These are phyloP conservation scores for Ophiocordyceps camponoti-rufipedis DNA, from an alignment of 2,329 filamentous ascomycete species.

Conservation along the genomic window DNA sequence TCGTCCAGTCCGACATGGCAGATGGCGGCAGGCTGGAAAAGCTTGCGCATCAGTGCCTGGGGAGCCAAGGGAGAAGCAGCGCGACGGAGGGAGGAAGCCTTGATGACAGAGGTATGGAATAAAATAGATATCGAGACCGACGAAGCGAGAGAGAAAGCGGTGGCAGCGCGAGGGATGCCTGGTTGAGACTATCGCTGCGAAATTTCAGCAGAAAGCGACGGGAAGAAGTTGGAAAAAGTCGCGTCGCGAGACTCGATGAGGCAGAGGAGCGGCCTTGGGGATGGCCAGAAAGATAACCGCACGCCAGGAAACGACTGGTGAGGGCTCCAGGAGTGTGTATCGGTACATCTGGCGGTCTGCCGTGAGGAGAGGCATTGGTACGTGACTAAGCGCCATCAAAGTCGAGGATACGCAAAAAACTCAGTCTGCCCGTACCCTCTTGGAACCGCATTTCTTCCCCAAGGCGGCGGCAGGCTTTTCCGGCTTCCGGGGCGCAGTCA, in stretches of 20 bases:
- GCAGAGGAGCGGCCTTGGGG: too few species aligned
- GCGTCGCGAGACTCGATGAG: background rate
- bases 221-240: background rate
- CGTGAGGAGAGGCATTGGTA: too few species aligned
- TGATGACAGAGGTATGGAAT: background rate
- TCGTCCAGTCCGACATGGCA: conserved; percentile 33
- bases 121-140: background rate
- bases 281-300: too few species aligned
- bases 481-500: too few species aligned
- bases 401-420: too few species aligned
- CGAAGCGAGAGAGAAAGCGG: background rate
- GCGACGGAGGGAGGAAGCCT: background rate
- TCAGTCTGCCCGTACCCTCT: too few species aligned
- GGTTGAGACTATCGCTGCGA: background rate
- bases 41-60: background rate
- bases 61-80: background rate
- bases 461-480: too few species aligned
- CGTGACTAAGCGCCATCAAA: too few species aligned
- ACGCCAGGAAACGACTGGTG: too few species aligned
- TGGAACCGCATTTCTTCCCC: too few species aligned
- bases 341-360: too few species aligned
- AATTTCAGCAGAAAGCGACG: background rate
- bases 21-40: background rate
- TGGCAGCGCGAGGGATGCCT: background rate
- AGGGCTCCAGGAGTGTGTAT: too few species aligned